Evolutionary conservation across 192 early-diverging fungal species (phyloP), one percentile per base, ranked within the genome.

Genomic region (Mortierella hygrophila): DNA sequence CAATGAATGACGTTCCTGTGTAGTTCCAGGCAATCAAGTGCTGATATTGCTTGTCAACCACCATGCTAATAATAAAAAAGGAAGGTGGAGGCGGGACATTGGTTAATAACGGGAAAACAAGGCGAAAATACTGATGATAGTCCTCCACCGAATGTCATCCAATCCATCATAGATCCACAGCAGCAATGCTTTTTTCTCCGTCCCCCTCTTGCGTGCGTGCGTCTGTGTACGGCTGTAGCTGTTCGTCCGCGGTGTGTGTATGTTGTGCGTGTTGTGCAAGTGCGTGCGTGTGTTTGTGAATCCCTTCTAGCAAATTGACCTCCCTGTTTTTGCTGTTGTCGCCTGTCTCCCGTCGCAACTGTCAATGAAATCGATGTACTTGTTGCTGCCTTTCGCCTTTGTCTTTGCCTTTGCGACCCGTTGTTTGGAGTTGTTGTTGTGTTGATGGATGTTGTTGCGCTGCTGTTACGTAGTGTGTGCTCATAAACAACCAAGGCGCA

Each of bases 1-100:
- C 96, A 76, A 96, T 94, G 78, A 98, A 98, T 16, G 96, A 97
- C 2, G 94, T 93, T 29, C 97, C 97, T 42, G 93, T 93, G 80
- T 94, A 95, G 89, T 94, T 97, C 96, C 96, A 98, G 29, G 94
- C 93, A 80, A 98, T 98, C 80, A 97, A 89, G 87, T 97, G 95
- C 81, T 96, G 95, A 87, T 96, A 96, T 80, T 93, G 92, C 78
- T 89, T 93, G 88, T 98, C 97, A 79, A 94, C 88, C 55, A 98
- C 95, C 96, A 97, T 97, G 85, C 91, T 93, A 78, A 47, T 42
- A 21, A 55, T 72, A 75, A 44, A 23, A 38, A n/a, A 13, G 26
- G 16, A 46, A 44, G 76, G 69, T 9, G 29, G 26, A 6, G 7
- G 2, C 35, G 9, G 18, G 9, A 15, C 29, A 23, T 32, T 32